Percentiles rank a stretch among this genome's conserved stretches.
Conservation (phyloP, 805 yeast species). For the Yamadazyma sp. region DNA sequence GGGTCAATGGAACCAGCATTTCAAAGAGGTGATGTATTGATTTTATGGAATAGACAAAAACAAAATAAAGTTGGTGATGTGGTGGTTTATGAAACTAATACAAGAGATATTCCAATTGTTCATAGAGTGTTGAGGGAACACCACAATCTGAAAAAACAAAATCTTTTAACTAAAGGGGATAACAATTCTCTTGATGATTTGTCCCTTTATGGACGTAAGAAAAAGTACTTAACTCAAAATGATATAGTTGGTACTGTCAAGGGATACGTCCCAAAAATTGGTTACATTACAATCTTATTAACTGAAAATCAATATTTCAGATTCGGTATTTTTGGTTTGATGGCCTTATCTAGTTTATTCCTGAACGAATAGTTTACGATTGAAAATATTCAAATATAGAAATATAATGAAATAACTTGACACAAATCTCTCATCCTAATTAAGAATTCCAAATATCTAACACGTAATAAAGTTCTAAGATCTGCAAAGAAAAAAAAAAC, state of each 20-base stretch:
- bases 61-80: slow-evolving; percentile 80
- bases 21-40: slow-evolving; percentile 92
- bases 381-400: no score
- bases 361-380: slow-evolving; percentile 19
- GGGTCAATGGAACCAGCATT: slow-evolving; percentile 99
- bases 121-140: slow-evolving; percentile 93
- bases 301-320: slow-evolving; percentile 86
- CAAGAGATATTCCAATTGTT: slow-evolving; percentile 88
- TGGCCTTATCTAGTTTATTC: slow-evolving; percentile 69
- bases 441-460: no score
- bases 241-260: slow-evolving; percentile 92
- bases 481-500: neutral
- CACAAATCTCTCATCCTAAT: no score
- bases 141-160: slow-evolving; percentile 54
- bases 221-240: slow-evolving; percentile 71
- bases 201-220: slow-evolving; percentile 74
- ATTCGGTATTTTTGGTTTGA: slow-evolving; percentile 67
- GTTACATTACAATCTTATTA: slow-evolving; percentile 86
- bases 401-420: no score
- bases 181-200: slow-evolving; percentile 91
- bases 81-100: slow-evolving; percentile 84
- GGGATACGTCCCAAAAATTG: slow-evolving; percentile 85
- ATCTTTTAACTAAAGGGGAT: slow-evolving; percentile 91
- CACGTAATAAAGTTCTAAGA: no score
- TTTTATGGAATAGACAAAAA: slow-evolving; percentile 82